Base-by-base conservation (phyloP, 768 basidiomycete genomes). In the Lentinus tigrinus region DNA sequence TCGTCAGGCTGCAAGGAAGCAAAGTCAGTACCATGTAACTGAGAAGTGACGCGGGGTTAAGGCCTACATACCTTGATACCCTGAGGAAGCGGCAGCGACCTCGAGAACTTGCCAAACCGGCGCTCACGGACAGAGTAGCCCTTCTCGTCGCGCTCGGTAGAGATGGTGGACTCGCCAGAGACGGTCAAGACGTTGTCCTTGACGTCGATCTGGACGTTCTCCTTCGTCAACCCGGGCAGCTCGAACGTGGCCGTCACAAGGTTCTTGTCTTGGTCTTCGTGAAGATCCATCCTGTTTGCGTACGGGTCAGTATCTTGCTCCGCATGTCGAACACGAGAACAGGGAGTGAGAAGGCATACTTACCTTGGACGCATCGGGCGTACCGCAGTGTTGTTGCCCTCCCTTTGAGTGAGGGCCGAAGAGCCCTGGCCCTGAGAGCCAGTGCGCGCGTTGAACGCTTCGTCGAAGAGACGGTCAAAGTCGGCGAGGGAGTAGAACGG, bases 171-270 rank as follows among this genome's bases (percentile, higher is more conserved):
- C 68, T 85, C 79, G 9, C 81, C 83, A 14, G 82, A 77, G 56
- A 85, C 65, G 44, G 69, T 79, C 48, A 87, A 75, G 16, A 75
- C 70, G 55, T 77, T 75, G 54, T 79, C 75, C 60, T 79, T 74
- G 9, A 82, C 68, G 54, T 85, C 81, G 56, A 86, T 77, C 48
- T 70, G 67, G 55, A 85, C 72, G 54, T 83, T 71, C 47, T 82
- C 78, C 26, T 79, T 77, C 58, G 73, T 73, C 44, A 84, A 37
- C 14, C 83, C 84, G 1, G 85, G 82, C 21, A 86, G 70, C 57
- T 86, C 85, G 62, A 85, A 81, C 13, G 74, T 67, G 31, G 82
- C 84, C 1, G 78, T 81, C 52, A 86, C 77, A 19, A 73, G 65
- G 60, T 82, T 81, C 23, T 68, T 69, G 21, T 79, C 74, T 2